phyloP scores from a whole-genome alignment of 2,329 filamentous ascomycete genomes.

The Neophaeococcomyces mojaviensis region DNA sequence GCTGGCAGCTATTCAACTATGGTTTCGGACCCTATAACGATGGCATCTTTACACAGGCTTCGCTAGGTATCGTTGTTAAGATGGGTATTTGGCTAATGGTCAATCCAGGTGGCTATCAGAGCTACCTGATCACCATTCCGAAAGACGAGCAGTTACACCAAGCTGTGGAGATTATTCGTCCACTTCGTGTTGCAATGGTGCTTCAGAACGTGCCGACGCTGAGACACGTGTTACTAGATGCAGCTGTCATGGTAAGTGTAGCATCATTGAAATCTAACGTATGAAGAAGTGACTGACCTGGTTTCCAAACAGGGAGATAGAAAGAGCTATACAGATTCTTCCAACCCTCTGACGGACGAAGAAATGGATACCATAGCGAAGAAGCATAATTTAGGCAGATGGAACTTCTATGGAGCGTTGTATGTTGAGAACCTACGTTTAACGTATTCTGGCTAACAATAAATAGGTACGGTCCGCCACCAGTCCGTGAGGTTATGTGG shows the following conservation, averaged over 20 bases:
- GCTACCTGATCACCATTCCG: slow-evolving; percentile 38
- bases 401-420: slow-evolving; percentile 46
- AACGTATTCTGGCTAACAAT: neutral
- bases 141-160: slow-evolving; percentile 43
- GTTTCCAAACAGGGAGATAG: slow-evolving; percentile 10
- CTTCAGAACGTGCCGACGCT: slow-evolving; percentile 44
- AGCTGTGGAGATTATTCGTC: slow-evolving; percentile 32
- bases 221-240: slow-evolving; percentile 39
- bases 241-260: slow-evolving; percentile 33
- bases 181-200: slow-evolving; percentile 32
- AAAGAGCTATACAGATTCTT: slow-evolving; percentile 28
- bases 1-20: slow-evolving; percentile 37
- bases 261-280: neutral
- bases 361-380: slow-evolving; percentile 36
- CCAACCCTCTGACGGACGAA: slow-evolving; percentile 32
- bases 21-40: slow-evolving; percentile 35
- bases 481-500: slow-evolving; percentile 28
- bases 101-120: slow-evolving; percentile 44
- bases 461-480: slow-evolving; percentile 28
- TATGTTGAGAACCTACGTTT: neutral
- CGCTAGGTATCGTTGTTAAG: slow-evolving; percentile 48
- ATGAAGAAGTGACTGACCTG: neutral
- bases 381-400: slow-evolving; percentile 38
- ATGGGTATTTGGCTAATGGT: slow-evolving; percentile 51
- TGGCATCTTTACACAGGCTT: slow-evolving; percentile 46